Conservation (phyloP, 1,284 basidiomycete genomes). For the Ustilago sp. region DNA sequence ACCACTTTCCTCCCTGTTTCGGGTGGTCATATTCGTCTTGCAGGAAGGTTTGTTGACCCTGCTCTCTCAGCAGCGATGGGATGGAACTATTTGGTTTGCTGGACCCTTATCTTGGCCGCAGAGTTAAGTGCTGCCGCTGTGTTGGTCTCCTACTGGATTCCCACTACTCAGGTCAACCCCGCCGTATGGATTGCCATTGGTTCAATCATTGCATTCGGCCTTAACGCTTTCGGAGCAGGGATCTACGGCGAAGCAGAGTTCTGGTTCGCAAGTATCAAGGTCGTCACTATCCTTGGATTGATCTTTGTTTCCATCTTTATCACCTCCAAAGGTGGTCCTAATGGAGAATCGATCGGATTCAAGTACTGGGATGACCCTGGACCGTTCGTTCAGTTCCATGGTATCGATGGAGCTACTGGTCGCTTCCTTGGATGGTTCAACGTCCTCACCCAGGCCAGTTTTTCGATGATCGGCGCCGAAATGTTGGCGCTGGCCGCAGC, state of each 20-base stretch:
- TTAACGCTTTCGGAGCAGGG: slow-evolving; percentile 78
- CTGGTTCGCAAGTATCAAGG: slow-evolving; percentile 70
- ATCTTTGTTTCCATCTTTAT: slow-evolving; percentile 59
- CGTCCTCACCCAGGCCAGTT: slow-evolving; percentile 75
- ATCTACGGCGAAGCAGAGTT: slow-evolving; percentile 70
- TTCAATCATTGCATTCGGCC: slow-evolving; percentile 77
- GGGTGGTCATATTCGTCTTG: slow-evolving; percentile 82
- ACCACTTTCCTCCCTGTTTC: slow-evolving; percentile 73
- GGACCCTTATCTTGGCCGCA: slow-evolving; percentile 76
- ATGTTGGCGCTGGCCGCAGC: slow-evolving; percentile 85
- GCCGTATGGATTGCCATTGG: slow-evolving; percentile 82
- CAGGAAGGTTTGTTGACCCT: slow-evolving; percentile 81
- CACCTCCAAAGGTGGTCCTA: slow-evolving; percentile 37
- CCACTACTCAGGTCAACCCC: slow-evolving; percentile 72
- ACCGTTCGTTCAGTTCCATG: slow-evolving; percentile 64
- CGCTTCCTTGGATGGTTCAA: slow-evolving; percentile 68
- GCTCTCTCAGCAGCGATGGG: slow-evolving; percentile 76
- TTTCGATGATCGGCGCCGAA: slow-evolving; percentile 85
- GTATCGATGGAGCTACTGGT: slow-evolving; percentile 72
- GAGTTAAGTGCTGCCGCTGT: slow-evolving; percentile 82
- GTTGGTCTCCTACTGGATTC: slow-evolving; percentile 79
- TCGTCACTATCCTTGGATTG: slow-evolving; percentile 60
- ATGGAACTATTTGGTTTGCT: slow-evolving; percentile 75
- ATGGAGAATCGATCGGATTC: slow-evolving; percentile 42
- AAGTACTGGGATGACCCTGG: slow-evolving; percentile 70